Conservation (phyloP, 768 basidiomycete genomes). For the Mrakia gelida region DNA sequence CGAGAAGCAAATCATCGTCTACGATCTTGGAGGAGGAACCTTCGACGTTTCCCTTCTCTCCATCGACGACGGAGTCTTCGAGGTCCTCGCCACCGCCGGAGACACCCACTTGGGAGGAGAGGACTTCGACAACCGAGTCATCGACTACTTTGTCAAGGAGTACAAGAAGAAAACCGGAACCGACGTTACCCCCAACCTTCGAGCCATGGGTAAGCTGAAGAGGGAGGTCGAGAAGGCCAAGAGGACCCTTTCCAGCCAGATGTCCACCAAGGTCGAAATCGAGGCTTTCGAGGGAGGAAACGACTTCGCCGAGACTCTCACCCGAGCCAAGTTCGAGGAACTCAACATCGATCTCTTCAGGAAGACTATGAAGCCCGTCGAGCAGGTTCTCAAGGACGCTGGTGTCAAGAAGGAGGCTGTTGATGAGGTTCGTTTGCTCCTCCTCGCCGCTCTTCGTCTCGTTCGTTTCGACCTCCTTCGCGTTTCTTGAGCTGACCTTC, state of each 20-base stretch:
- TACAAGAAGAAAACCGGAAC: conserved; percentile 92
- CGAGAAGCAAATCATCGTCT: conserved; percentile 93
- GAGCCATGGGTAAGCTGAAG: conserved; percentile 86
- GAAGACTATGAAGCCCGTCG: conserved; percentile 99
- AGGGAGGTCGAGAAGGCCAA: conserved; percentile 92
- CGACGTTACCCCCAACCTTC: conserved; percentile 70
- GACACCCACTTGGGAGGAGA: conserved; percentile 94
- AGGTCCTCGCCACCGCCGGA: conserved; percentile 84
- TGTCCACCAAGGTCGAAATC: conserved; percentile 86
- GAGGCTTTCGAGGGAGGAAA: conserved; percentile 94
- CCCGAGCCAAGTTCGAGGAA: conserved; percentile 98
- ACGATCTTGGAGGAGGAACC: conserved; percentile 97
- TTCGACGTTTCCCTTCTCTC: conserved; percentile 97
- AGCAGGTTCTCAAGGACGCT: conserved; percentile 97
- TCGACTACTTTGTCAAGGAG: conserved; percentile 78
- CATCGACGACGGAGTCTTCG: conserved; percentile 86
- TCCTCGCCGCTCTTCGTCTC: background rate
- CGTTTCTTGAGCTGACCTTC: background rate
- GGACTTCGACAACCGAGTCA: conserved; percentile 91
- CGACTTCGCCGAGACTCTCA: conserved; percentile 94
- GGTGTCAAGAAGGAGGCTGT: conserved; percentile 97
- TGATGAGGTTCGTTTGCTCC: conserved; percentile 61
- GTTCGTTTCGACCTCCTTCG: conserved; percentile 17
- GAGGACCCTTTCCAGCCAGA: conserved; percentile 85
- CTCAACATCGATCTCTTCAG: conserved; percentile 98